Evolutionary conservation across 306 rosid species (phyloP), one percentile per base, ranked within the genome.

Genomic region (Pyrus communis): DNA sequence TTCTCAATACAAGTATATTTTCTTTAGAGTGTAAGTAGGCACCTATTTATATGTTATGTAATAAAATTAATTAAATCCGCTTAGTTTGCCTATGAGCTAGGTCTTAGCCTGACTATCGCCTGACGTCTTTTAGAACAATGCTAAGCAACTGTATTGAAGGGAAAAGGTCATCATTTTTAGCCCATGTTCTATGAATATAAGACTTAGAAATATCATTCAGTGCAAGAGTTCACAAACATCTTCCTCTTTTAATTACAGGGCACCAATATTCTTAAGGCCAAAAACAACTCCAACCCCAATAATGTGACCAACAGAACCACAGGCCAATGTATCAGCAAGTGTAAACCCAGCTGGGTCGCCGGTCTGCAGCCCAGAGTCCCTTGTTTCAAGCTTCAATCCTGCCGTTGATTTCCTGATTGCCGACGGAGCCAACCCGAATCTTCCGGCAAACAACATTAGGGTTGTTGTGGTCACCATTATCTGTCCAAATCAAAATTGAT

Each of bases 341-440:
- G 99, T 96, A 87, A 96, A 95, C 1, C 98, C 97, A 64, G 98
- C 97, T 35, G 97, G 98, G 82, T 92, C 99, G 61, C 99, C 99
- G 1, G 96, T 92, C 83, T 96, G 98, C 81, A 95, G 81, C 3
- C 99, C 98, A 5, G 99, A 91, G 82, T 96, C 93, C 97, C 99
- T 92, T 3, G 1, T 81, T 68, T 95, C 99, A 42, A 96, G 87
- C 89, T 82, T 96, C 28, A 96, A 84, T 60, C 98, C 99, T 2
- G 99, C 97, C 1, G 98, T 96, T 10, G 99, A 80, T 83, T 96
- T 96, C 85, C 97, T 82, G 87, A 92, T 96, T 9, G 99, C 98
- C 3, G 98, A 92, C 4, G 99, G 99, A 18, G 99, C 99, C 84
- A 96, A 80, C 52, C 98, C 98, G 45, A 92, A 96, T 79, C 99